Evolutionary conservation across 768 basidiomycete genomes (phyloP).

Genomic region (Lepiota brunneoincarnata): DNA sequence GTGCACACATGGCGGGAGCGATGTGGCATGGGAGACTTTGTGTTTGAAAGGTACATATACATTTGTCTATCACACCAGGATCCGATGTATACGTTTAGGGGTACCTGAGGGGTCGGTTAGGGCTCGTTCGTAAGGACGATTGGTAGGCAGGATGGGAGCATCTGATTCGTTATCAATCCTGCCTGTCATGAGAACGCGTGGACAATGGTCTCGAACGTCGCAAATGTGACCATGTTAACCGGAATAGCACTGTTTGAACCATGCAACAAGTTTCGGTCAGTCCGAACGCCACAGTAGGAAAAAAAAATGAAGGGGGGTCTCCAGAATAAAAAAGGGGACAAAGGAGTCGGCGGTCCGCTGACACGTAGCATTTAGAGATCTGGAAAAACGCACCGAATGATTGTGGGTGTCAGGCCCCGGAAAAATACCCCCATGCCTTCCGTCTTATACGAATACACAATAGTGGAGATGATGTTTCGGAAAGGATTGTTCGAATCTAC

Average conservation of each 20-base stretch:
- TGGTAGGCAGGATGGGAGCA: neutral
- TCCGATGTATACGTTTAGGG: neutral
- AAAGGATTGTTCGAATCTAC: conserved; percentile 45
- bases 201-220: conserved; percentile 64
- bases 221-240: conserved; percentile 84
- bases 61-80: neutral
- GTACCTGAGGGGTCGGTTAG: neutral
- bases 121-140: conserved; percentile 16
- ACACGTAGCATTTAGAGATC: neutral
- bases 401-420: conserved; percentile 73
- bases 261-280: conserved; percentile 1
- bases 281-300: neutral
- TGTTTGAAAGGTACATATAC: neutral
- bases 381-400: conserved; percentile 59
- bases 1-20: neutral
- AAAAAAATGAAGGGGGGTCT: neutral
- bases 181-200: conserved; percentile 25
- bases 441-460: conserved; percentile 53
- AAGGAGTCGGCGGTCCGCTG: neutral
- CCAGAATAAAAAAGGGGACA: neutral
- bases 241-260: conserved; percentile 60
- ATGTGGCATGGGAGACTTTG: conserved; percentile 1
- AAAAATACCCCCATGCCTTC: conserved; percentile 75
- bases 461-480: conserved; percentile 55
- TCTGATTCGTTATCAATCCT: neutral